Base-by-base conservation (phyloP, 352 stramenopile species). In the Phytophthora cryptogea region DNA sequence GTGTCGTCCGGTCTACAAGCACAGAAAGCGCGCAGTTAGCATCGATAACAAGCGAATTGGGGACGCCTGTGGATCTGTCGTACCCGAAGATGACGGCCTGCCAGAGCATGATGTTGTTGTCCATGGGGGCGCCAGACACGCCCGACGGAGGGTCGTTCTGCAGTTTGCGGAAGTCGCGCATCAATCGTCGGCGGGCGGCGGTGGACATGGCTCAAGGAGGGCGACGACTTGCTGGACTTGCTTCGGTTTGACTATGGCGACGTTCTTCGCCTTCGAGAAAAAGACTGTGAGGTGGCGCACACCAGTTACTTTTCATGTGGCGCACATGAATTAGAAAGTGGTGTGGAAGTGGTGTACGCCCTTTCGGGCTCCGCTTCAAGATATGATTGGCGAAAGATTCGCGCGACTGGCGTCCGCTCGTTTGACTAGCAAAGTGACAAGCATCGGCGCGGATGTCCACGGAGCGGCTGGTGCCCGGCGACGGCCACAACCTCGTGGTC, bases 41-140 rank as follows among this genome's bases (percentile, higher is more conserved):
- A 32, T 8, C 13, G 20, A 23, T 23, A 23, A 23, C 20, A 23
- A 23, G 20, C 20, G 20, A 23, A 23, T 23, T 23, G 20, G 20
- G 20, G 20, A 23, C 20, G 20, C 20, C 20, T 23, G 20, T 23
- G 20, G 2, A 23, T 9, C 23, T 7, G 33, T n/a, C 68, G 36
- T 74, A 94, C 86, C 90, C 90, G 55, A 97, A 95, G 63, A 97
- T 97, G 59, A 96, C 87, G 40, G 86, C 88, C 68, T 96, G 78
- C 89, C 94, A 99, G 30, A 99, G 78, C 90, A 99, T 98, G 67
- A 99, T 99, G 74, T 99, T 99, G 63, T 98, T 98, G 78, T 99
- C 97, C 83, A 99, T 86, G 10, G 98, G 98, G 30, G 97, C 96
- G 30, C 95, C 98, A 10, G 92, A 98, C 11, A 99, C 95, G 32